Evolutionary conservation across 768 basidiomycete species (phyloP), one percentile per base, ranked within the genome.

Genomic region (Suillus weaverae): DNA sequence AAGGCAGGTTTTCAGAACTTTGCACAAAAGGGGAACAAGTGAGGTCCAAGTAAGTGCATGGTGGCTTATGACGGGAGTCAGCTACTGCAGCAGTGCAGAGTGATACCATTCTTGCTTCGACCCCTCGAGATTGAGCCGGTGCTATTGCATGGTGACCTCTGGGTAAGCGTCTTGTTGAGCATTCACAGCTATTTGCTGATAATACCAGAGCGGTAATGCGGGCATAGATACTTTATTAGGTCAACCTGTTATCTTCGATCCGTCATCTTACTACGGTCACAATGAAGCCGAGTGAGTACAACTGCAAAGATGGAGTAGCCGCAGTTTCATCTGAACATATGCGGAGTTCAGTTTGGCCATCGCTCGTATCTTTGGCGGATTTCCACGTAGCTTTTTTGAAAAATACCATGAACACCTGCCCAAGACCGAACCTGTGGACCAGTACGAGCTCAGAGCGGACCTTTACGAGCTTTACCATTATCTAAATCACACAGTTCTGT

Each of bases 381-480:
- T 93, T 65, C 85, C 90, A 2, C 64, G 72, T 30, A 73, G 80
- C 0, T 93, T 93, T 76, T 91, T 85, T 71, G 75, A 79, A 32
- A 82, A 83, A 22, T 94, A 94, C 69, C 88, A 92, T 67, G 66
- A 85, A 55, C 65, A 86, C 67, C 77, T 82, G 35, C 87, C 89
- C 0, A 91, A 87, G 72, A 80, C 87, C 1, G 83, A 88, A 39
- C 91, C 91, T 6, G 80, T 80, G 4, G 82, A 83, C 4, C 83
- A 92, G 70, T 92, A 90, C 70, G 80, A 81, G 35, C 79, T 87
- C 43, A 83, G 92, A 39, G 81, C 75, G 38, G 84, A 89, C 60
- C 74, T 93, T n/a, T 93, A 94, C 68, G 85, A 91, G 73, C 75
- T 93, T 33, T 94, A 90, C 67, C 92, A 94, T 74, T 91, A 92